Base-by-base conservation (phyloP, 768 basidiomycete genomes). In the Chalciporus sphaerocephalus region DNA sequence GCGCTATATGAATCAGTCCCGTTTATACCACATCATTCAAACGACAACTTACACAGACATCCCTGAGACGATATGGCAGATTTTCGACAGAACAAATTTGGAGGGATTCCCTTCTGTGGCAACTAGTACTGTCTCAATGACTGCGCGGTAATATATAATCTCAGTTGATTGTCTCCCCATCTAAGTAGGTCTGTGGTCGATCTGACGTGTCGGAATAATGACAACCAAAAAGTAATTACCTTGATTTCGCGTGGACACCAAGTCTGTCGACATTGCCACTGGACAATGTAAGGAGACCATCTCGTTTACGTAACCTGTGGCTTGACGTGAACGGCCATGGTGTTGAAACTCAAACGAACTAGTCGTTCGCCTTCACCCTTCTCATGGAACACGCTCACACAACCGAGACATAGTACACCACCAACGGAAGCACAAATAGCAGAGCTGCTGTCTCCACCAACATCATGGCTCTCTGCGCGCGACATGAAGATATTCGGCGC, bases 401-500 rank as follows among this genome's bases (percentile, higher is more conserved):
- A 53, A 2, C 69, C 75, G 0, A 52, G 52, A 21, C 25, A 38
- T 11, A 15, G 5, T 1, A 59, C 70, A 7, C 67, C 74, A 0
- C 62, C 67, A 10, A 48, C 70, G 6, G 62, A 65, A 16, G 49
- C 60, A 1, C 71, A 76, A 34, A 53, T 69, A 5, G 58, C 72
- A 3, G 69, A 73, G 1, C 66, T 81, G 3, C 75, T 79, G 0
- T 81, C 85, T 0, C 89, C 91, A 0, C 91, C 92, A 0, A 86
- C 89, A 18, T 76, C 82, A 69, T 91, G 90, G 83, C 81, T 94
- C 12, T 79, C 85, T 21, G 89, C 87, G 7, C 76, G 77, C 38
- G 89, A 93, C 58, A 93, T 92, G 92, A 86, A 85, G 71, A 75
- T 87, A 50, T 95, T 87, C 64, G 91, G 91, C 24, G 74, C 83